Evolutionary conservation across 768 basidiomycete species (phyloP), one percentile per base, ranked within the genome.

Genomic region (Phlebiopsis gigantea): DNA sequence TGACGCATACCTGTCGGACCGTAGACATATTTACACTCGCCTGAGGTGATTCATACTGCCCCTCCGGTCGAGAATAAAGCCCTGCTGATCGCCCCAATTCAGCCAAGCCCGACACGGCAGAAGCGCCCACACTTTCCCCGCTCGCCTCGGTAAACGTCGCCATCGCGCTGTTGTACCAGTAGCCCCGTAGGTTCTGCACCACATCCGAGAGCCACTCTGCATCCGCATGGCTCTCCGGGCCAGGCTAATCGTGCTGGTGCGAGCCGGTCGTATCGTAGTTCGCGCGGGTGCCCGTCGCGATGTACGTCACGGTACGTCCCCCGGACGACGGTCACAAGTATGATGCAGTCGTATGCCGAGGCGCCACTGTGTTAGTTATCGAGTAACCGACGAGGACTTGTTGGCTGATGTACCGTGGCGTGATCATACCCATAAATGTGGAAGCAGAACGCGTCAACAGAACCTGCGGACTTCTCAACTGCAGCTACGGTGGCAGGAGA

Each of bases 371-470:
- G 70, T 45, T 14, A 41, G 24, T 21, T 4, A n/a, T n/a, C n/a
- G n/a, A n/a, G n/a, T n/a, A n/a, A n/a, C n/a, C n/a, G n/a, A n/a
- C n/a, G n/a, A n/a, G n/a, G n/a, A n/a, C n/a, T n/a, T n/a, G n/a
- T n/a, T n/a, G n/a, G n/a, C 29, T 30, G 2, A 41, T 52, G n/a
- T 22, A 59, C 57, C 14, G 17, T 58, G 22, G 64, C 69, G 25
- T 63, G 55, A 31, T 71, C 60, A 53, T 57, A 71, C 8, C 67
- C 64, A 46, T 68, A 71, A 57, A 70, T 69, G 58, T 67, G 68
- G 56, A 70, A 70, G 55, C 67, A 71, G 63, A 70, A 71, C 24
- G 66, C 69, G 53, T 71, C 70, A 10, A 67, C 55, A 26, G 66
- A 65, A 1, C 66, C 67, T 3, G 55, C 63, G 15, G 59, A 26